Evolutionary conservation across 805 yeast species (phyloP), one percentile per base, ranked within the genome.

Genomic region (Candida manassasensis): DNA sequence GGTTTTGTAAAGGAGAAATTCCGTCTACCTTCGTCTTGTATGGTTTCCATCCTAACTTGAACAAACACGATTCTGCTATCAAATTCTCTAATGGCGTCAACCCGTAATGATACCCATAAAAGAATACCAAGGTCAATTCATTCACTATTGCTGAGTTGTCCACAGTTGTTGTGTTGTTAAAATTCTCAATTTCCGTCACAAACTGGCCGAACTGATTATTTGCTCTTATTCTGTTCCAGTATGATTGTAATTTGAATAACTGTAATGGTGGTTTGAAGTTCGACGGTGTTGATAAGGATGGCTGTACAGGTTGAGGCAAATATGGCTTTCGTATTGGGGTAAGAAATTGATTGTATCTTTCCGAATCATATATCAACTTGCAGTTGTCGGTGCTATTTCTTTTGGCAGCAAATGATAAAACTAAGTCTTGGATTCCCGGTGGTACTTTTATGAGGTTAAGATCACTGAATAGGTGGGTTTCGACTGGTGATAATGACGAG

Each of bases 31-130:
- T 49, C 35, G 44, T 42, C 37, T 37, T 53, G 37, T 67, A 67
- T 1, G 72, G 72, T 36, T 45, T 59, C 73, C 73, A 67, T 3
- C 70, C 71, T 28, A 66, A 47, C 33, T 51, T 48, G 41, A 59
- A 60, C 37, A 67, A 57, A 37, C 57, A 54, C 3, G 56, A 50
- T 47, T 67, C 72, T 4, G 73, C 71, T 14, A 66, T 56, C 32
- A 64, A 50, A 43, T 65, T 64, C 39, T 67, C 73, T 19, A 64
- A 46, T 3, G 73, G 73, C 4, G 69, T 60, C 16, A 55, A 42
- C 3, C 70, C 72, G 41, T 63, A 64, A 43, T 63, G 67, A 38
- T 54, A 63, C 2, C 73, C 73, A 42, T 59, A 67, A 37, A 67
- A 67, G 18, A 67, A 53, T 8, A 63, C 69, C 50, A 60, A 49